These are phyloP conservation scores for Scheffersomyces amazonensis DNA, from an alignment of 805 yeast genomes.

Conservation along the genomic window DNA sequence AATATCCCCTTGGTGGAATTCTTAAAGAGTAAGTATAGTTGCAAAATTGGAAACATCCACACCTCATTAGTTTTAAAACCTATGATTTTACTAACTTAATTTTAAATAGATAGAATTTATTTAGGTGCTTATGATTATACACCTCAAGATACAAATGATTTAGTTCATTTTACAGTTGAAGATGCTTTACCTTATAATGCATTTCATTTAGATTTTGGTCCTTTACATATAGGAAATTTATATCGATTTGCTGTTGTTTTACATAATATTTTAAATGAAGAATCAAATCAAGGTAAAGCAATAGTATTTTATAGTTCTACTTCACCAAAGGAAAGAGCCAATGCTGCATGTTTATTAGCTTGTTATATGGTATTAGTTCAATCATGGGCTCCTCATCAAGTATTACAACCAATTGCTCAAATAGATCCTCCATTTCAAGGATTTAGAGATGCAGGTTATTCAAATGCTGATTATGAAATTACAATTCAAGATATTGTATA, in stretches of 20 bases:
- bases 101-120: slow-evolving; percentile 59
- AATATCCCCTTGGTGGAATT: slow-evolving; percentile 41
- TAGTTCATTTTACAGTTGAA: slow-evolving; percentile 88
- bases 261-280: slow-evolving; percentile 87
- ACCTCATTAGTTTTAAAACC: neutral
- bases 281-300: slow-evolving; percentile 79
- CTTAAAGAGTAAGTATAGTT: slow-evolving; percentile 36
- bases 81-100: slow-evolving; percentile 21
- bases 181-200: slow-evolving; percentile 89
- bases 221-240: slow-evolving; percentile 87
- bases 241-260: slow-evolving; percentile 93
- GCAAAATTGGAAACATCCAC: neutral
- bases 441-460: slow-evolving; percentile 96
- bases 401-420: slow-evolving; percentile 89
- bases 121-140: slow-evolving; percentile 82
- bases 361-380: slow-evolving; percentile 95
- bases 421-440: slow-evolving; percentile 91
- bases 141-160: slow-evolving; percentile 72
- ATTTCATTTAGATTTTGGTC: slow-evolving; percentile 97
- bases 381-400: slow-evolving; percentile 98
- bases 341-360: slow-evolving; percentile 90
- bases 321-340: slow-evolving; percentile 77
- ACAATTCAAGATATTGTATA: slow-evolving; percentile 94
- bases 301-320: slow-evolving; percentile 87
- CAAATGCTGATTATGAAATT: slow-evolving; percentile 89